These are phyloP conservation scores for Fulvia fulva DNA, from an alignment of 2,329 filamentous ascomycete species.

Conservation along the genomic window DNA sequence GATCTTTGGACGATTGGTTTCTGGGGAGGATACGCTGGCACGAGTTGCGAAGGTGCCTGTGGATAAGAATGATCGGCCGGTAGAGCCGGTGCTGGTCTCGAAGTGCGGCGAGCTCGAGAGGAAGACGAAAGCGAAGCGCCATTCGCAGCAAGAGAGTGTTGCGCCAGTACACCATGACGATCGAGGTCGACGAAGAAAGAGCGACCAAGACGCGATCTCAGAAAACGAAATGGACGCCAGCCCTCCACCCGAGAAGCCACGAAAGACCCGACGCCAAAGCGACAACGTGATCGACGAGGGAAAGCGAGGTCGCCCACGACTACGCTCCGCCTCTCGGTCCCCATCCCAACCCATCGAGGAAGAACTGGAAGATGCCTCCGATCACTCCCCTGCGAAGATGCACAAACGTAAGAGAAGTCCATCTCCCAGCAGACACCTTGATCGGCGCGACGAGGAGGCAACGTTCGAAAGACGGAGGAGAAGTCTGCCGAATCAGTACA, in stretches of 20 bases:
- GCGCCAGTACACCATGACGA: slow-evolving; percentile 15
- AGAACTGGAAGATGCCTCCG: slow-evolving; percentile 17
- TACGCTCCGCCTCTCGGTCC: slow-evolving; percentile 30
- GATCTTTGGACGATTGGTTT: slow-evolving; percentile 38
- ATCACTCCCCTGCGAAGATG: slow-evolving; percentile 26
- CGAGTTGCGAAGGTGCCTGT: slow-evolving; percentile 36
- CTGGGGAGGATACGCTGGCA: slow-evolving; percentile 34
- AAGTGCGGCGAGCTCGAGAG: slow-evolving; percentile 40
- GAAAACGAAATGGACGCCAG: slow-evolving; percentile 28
- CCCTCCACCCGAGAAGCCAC: slow-evolving; percentile 22
- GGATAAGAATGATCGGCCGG: slow-evolving; percentile 36
- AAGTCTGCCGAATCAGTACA: slow-evolving; percentile 38
- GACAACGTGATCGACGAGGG: slow-evolving; percentile 36
- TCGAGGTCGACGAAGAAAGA: slow-evolving; percentile 28
- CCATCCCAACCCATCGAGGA: slow-evolving; percentile 30
- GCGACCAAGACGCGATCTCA: slow-evolving; percentile 18
- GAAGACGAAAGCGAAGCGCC: slow-evolving; percentile 26
- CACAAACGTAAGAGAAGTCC: slow-evolving; percentile 36
- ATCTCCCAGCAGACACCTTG: slow-evolving; percentile 30
- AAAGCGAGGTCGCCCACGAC: slow-evolving; percentile 32
- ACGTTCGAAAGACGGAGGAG: slow-evolving; percentile 30
- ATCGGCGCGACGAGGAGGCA: slow-evolving; percentile 19
- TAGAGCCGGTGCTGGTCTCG: slow-evolving; percentile 35
- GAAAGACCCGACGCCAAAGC: slow-evolving; percentile 31
- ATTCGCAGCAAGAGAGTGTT: slow-evolving; percentile 11